Evolutionary conservation across 2,329 filamentous ascomycete species (phyloP), one percentile per base, ranked within the genome.

Genomic region (Colletotrichum spaethianum): DNA sequence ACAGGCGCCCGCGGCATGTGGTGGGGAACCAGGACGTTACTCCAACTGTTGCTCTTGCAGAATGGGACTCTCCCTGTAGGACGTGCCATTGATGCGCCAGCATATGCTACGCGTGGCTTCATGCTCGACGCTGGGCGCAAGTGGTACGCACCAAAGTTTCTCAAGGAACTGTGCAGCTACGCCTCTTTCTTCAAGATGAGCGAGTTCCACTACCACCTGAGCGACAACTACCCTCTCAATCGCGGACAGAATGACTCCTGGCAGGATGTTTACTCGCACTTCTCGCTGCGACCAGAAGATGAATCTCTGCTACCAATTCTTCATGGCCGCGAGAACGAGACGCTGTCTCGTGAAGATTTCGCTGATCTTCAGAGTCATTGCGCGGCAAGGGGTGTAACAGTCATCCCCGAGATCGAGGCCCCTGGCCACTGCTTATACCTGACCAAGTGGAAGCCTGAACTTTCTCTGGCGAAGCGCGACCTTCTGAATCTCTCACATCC

Each of bases 351-450:
- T 12, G 68, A 65, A 2, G 83, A 87, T 20, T 88, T 87, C 60
- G 85, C 85, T 33, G 79, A 84, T 11, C 79, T 90, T 5, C 86
- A 89, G 67, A 75, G 76, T 3, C 84, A 86, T 72, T 89, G 88
- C 72, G 87, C 86, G 0, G 75, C 79, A 0, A 80, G 87, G 3
- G 88, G 87, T 16, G 82, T 90, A 2, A 88, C 87, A 0, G 80
- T 90, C 1, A 81, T 89, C 7, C 87, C 87, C 0, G 88, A 89
- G 75, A 87, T 90, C 26, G 87, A 90, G 75, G 83, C 86, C 0
- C 87, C 87, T 0, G 87, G 87, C 0, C 88, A 90, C 70, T 85
- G 83, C 38, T 77, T 90, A 4, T 83, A 83, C 16, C 82, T 89
- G 31, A 88, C 86, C 0, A 87, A 89, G 75, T 89, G 87, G 87